phyloP scores from a whole-genome alignment of 305 asterid genomes.

The Plantago rigida region DNA sequence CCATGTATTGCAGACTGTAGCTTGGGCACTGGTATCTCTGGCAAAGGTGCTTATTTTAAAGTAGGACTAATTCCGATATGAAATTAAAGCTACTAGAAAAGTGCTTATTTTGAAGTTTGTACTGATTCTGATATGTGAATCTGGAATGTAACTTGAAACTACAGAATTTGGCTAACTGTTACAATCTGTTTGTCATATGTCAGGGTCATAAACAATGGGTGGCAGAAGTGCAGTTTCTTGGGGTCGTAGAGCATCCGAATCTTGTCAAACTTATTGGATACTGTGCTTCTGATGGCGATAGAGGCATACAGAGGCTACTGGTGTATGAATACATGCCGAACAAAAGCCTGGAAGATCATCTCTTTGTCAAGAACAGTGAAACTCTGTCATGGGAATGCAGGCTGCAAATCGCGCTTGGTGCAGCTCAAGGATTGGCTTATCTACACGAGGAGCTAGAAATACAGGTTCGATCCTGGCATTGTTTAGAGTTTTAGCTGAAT shows the following conservation, averaged over 20 bases:
- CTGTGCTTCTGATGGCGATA: slow-evolving; percentile 73
- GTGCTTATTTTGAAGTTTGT: too few relatives aligned
- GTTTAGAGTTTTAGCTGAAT: background rate
- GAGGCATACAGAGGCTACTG: slow-evolving; percentile 82
- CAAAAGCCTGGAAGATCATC: slow-evolving; percentile 76
- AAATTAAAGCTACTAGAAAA: too few relatives aligned
- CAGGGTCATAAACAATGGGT: slow-evolving; percentile 95
- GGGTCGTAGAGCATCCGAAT: slow-evolving; percentile 74
- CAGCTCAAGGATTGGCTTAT: slow-evolving; percentile 73
- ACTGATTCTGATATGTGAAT: too few relatives aligned
- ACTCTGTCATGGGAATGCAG: slow-evolving; percentile 58
- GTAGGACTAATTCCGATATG: too few relatives aligned
- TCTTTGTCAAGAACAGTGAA: slow-evolving; percentile 43
- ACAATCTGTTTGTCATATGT: background rate
- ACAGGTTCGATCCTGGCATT: slow-evolving; percentile 42
- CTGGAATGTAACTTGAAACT: too few relatives aligned
- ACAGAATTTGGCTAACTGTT: background rate
- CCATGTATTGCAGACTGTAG: too few relatives aligned
- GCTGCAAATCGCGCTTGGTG: slow-evolving; percentile 57
- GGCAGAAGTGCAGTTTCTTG: slow-evolving; percentile 82
- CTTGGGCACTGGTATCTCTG: too few relatives aligned
- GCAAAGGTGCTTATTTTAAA: too few relatives aligned
- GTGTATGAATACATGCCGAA: slow-evolving; percentile 81
- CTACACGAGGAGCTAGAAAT: slow-evolving; percentile 75
- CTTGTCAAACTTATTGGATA: slow-evolving; percentile 75